Evolutionary conservation across 176 grass and related monocot genomes (phyloP), one percentile per base, ranked within the genome.

Genomic region (Juncus effusus): DNA sequence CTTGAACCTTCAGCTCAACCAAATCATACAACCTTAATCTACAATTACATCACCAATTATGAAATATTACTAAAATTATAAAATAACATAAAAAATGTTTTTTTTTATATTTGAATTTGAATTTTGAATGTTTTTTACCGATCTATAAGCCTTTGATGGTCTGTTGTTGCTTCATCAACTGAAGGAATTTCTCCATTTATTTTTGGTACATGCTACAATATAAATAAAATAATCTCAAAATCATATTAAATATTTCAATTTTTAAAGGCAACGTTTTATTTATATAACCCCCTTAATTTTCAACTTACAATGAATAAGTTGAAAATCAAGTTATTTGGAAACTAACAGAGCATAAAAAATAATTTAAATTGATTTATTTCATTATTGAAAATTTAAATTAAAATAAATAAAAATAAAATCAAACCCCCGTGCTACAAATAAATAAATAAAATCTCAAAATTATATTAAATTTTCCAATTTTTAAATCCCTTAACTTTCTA

Each of bases 131-230:
- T 60, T 49, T 57, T 38, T 41, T 67, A 84, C 81, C 86, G 79
- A 61, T 89, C 64, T 65, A 47, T 80, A 60, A 88, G 57, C 61
- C 85, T 77, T 73, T 87, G 80, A 69, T 87, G 85, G 65, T 87
- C 85, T 53, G 74, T 75, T 66, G 77, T 78, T n/a, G 85, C 77
- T 69, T 88, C 80, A 61, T 83, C 80, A 60, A 80, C 60, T 59
- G 85, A 88, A 63, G 85, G 85, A 80, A 83, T 88, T 72, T 88
- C 85, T 36, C 85, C 80, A 77, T 83, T 88, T 53, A 88, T 83
- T 62, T 66, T 88, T 15, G 85, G 80, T 66, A 88, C 73, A 83
- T 83, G 85, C 85, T 83, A 63, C 67, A 80, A 12, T 10, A 80
- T 57, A 71, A 59, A 41, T 35, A 47, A 47, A 47, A 47, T 59